phyloP scores from a whole-genome alignment of 1,139 yeast species.

The Yamadazyma dendronema region DNA sequence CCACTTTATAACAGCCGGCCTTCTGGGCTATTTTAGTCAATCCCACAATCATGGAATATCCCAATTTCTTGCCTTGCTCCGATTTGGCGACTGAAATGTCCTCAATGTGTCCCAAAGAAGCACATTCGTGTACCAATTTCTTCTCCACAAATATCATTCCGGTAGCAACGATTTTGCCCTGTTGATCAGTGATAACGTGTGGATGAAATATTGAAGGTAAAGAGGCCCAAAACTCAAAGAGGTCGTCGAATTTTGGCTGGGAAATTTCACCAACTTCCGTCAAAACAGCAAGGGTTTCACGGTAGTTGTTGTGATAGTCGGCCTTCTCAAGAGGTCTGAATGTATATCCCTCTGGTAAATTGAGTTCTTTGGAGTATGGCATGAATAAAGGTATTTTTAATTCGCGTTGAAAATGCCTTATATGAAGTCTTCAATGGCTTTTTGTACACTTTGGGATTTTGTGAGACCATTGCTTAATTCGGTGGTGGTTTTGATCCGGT shows the following conservation, averaged over 20 bases:
- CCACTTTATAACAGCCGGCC: slow-evolving; percentile 80
- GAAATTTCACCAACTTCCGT: slow-evolving; percentile 66
- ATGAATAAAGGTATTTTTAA: slow-evolving; percentile 6
- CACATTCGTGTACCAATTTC: slow-evolving; percentile 74
- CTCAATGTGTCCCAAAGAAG: slow-evolving; percentile 90
- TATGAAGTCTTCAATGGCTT: too few relatives aligned
- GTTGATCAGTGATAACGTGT: slow-evolving; percentile 54
- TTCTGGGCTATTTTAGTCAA: slow-evolving; percentile 59
- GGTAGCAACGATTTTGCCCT: slow-evolving; percentile 46
- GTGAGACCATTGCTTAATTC: slow-evolving; percentile 5
- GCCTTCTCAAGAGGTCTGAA: slow-evolving; percentile 45
- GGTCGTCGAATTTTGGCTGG: slow-evolving; percentile 36
- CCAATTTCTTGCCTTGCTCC: slow-evolving; percentile 85
- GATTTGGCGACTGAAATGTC: slow-evolving; percentile 78
- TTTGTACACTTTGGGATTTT: background rate
- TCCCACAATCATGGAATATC: slow-evolving; percentile 61
- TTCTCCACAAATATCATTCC: slow-evolving; percentile 55
- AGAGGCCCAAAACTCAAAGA: slow-evolving; percentile 49
- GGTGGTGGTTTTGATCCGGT: slow-evolving; percentile 19
- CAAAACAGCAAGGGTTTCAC: slow-evolving; percentile 50
- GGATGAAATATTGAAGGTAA: slow-evolving; percentile 51
- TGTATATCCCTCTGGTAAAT: slow-evolving; percentile 51
- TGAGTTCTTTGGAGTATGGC: slow-evolving; percentile 11
- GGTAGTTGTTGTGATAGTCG: slow-evolving; percentile 50
- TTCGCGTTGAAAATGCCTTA: too few relatives aligned